Evolutionary conservation across 768 basidiomycete species (phyloP).

Genomic region (Naganishia antarctica): DNA sequence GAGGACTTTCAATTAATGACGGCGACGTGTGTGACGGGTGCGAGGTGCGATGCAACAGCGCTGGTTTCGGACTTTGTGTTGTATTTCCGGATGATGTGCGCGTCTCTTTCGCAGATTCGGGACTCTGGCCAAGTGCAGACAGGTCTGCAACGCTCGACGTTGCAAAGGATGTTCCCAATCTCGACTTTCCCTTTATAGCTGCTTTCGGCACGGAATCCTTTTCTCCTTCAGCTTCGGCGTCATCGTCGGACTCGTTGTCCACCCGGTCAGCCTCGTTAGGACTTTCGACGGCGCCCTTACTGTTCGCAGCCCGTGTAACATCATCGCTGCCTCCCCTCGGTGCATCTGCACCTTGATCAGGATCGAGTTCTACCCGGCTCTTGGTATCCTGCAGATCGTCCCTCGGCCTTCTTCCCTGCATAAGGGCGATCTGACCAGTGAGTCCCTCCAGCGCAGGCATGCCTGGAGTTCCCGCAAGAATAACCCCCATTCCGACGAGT

Average conservation of each 20-base stretch:
- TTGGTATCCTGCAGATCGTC: constrained; percentile 39
- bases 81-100: neutral
- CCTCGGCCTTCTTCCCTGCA: constrained; percentile 64
- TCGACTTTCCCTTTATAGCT: neutral
- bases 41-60: neutral
- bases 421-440: constrained; percentile 76
- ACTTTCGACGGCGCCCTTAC: neutral
- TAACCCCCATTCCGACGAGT: constrained; percentile 74
- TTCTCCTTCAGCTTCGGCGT: constrained; percentile 10
- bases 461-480: constrained; percentile 70
- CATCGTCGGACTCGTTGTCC: neutral
- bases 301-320: neutral
- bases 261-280: neutral
- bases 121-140: constrained; percentile 6
- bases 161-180: neutral
- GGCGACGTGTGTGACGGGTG: constrained; percentile 26
- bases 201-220: neutral
- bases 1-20: constrained; percentile 7
- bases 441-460: constrained; percentile 69
- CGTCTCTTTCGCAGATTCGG: neutral
- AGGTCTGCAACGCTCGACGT: constrained; percentile 2
- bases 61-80: neutral
- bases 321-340: constrained; percentile 21
- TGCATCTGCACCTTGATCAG: constrained; percentile 41
- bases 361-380: constrained; percentile 56